Evolutionary conservation across 257 asterid species (phyloP), one percentile per base, ranked within the genome.

Genomic region (Solanum virginianum): DNA sequence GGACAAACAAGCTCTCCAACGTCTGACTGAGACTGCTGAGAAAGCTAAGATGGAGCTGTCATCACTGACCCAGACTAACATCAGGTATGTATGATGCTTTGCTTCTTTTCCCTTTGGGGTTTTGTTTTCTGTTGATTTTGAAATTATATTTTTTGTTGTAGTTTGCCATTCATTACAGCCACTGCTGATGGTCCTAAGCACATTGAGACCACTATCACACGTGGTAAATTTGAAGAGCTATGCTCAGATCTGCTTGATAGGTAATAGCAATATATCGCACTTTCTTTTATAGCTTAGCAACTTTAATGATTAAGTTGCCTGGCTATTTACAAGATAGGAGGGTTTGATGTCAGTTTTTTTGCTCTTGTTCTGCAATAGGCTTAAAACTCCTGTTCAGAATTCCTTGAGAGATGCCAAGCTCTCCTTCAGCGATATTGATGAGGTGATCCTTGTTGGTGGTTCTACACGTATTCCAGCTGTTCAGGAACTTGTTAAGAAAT

Each of bases 1-100:
- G 91, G 99, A 96, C 92, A 96, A 96, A 85, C 99, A 96, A 90
- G 99, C 99, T 84, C 98, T 96, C 86, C 99, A 96, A 84, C 98
- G 99, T 43, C 90, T 96, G 80, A 96, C 99, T 17, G 99, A 96
- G 91, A 93, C 98, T 49, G 98, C 99, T 9, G 99, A 96, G 92
- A 96, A 96, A 88, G 98, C 99, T 81, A 96, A 96, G 90, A 94
- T 96, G 98, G 99, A 96, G 86, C 93, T 96, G 56, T 96, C 99
- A 24, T 92, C 99, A 63, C 87, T 96, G 90, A 92, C 95, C 5
- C 99, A 96, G 87, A 89, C 99, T 49, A 96, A 96, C 81, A 93
- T 96, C 49, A 95, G 99, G 99, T 90, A 85, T 20, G 83, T 69
- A 75, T 57, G 39, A 36, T 3, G 7, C 20, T 72, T 80, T 49